These are phyloP conservation scores for Penicillium sp. DNA, from an alignment of 2,329 filamentous ascomycete genomes.

Conservation along the genomic window DNA sequence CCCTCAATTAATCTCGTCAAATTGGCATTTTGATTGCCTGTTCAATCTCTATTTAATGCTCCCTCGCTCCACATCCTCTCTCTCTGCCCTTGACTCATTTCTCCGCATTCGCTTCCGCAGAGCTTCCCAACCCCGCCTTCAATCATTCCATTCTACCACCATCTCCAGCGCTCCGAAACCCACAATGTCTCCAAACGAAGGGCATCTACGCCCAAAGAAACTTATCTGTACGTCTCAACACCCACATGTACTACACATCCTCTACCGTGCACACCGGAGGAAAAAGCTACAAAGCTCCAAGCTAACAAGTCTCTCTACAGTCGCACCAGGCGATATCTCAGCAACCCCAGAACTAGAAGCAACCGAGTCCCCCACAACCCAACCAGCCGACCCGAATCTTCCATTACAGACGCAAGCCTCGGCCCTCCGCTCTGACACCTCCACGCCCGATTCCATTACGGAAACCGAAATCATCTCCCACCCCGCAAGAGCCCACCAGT, in stretches of 20 bases:
- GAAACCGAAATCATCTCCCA: constrained; percentile 36
- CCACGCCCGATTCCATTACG: constrained; percentile 37
- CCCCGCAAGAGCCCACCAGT: constrained; percentile 44
- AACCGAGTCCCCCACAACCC: constrained; percentile 13
- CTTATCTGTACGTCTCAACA: constrained; percentile 37
- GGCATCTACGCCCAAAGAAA: constrained; percentile 38
- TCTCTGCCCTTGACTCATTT: constrained; percentile 8
- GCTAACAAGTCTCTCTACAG: constrained; percentile 26
- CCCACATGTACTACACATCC: neutral
- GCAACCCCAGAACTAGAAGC: constrained; percentile 17
- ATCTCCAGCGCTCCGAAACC: neutral
- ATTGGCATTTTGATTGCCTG: neutral
- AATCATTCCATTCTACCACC: neutral
- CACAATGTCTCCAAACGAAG: constrained; percentile 13
- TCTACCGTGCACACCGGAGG: neutral
- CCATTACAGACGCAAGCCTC: no score
- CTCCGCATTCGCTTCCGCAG: constrained; percentile 11
- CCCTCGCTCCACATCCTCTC: neutral
- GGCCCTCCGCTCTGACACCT: constrained; percentile 32
- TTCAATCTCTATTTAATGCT: constrained; percentile 4
- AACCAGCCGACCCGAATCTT: no score
- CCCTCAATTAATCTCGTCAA: neutral
- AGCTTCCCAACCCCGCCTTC: constrained; percentile 14
- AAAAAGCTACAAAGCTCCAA: neutral
- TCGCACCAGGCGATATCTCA: constrained; percentile 45